Percentiles rank a stretch among this genome's conserved stretches.
Evolutionary conservation across 768 basidiomycete species (phyloP).

Genomic region (Dacryopinax spathularia): DNA sequence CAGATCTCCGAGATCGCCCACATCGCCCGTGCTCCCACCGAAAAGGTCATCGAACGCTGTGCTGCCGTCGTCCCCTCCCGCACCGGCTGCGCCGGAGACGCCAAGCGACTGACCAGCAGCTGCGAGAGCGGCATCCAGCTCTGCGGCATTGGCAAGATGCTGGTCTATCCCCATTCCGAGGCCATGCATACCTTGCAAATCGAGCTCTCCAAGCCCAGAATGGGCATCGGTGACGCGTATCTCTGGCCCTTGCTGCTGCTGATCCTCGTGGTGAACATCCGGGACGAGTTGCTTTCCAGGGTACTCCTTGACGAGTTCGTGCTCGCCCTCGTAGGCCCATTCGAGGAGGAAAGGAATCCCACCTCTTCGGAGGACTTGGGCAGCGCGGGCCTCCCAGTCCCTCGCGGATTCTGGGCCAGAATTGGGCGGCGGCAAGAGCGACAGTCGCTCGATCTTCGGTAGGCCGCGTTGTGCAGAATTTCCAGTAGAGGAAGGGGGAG

Average conservation of each 20-base stretch:
- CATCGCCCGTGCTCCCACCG: neutral
- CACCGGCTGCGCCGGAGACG: neutral
- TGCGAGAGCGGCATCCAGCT: neutral
- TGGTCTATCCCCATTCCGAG: neutral
- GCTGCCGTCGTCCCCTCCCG: neutral
- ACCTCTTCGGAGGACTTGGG: neutral
- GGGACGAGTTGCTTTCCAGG: neutral
- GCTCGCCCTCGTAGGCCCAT: neutral
- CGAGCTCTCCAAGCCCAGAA: neutral
- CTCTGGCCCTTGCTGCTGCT: no score
- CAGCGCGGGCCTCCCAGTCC: slow-evolving; percentile 1
- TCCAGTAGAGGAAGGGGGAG: neutral
- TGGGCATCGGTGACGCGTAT: no score
- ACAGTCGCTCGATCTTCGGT: neutral
- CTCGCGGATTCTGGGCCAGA: neutral
- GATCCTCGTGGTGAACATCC: neutral
- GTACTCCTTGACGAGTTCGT: neutral
- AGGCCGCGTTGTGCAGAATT: neutral
- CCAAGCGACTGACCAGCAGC: neutral
- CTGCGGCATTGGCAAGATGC: neutral
- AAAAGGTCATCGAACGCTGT: neutral
- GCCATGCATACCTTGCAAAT: neutral
- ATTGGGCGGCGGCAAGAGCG: neutral
- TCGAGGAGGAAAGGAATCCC: neutral
- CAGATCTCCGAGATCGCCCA: no score